A percentile compares a stretch with the other conserved stretches of the same genome.
Conservation (phyloP, 306 rosid genomes). For the Lablab purpureus region DNA sequence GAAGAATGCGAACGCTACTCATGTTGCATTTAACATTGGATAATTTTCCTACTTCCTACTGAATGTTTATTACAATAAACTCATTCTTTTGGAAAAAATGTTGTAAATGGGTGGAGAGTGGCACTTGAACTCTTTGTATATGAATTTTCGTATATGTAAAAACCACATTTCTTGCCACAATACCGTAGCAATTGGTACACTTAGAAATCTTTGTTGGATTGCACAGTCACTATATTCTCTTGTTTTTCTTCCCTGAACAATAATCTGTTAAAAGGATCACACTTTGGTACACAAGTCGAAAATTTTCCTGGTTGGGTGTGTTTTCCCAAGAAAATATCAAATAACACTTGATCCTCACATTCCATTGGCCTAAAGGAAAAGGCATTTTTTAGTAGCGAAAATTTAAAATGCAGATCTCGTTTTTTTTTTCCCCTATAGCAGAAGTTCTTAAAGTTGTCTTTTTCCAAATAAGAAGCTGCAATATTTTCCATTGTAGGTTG, state of each 20-base stretch:
- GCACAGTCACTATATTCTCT: no score
- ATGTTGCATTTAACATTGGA: conserved; percentile 21
- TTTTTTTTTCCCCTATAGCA: neutral
- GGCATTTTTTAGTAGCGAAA: neutral
- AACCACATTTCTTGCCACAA: conserved; percentile 29
- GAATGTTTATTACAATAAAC: conserved; percentile 25
- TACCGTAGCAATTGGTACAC: neutral
- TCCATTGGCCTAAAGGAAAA: conserved; percentile 23
- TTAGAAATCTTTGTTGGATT: neutral
- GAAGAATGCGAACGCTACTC: conserved; percentile 25
- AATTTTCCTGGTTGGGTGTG: neutral
- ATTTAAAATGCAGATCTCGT: conserved; percentile 27
- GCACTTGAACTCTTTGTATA: conserved; percentile 10
- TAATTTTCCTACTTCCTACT: conserved; percentile 6
- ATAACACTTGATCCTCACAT: neutral
- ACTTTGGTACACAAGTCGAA: neutral
- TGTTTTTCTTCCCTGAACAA: neutral
- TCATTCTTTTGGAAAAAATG: conserved; percentile 7
- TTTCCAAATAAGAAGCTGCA: conserved; percentile 33
- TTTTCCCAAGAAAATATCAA: neutral
- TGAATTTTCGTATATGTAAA: conserved; percentile 9
- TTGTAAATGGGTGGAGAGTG: conserved; percentile 25
- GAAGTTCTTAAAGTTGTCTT: conserved; percentile 7
- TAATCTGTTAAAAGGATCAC: neutral
- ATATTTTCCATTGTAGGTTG: conserved; percentile 64